phyloP scores from a whole-genome alignment of 2,329 filamentous ascomycete species.

The Fusarium odoratissimum region DNA sequence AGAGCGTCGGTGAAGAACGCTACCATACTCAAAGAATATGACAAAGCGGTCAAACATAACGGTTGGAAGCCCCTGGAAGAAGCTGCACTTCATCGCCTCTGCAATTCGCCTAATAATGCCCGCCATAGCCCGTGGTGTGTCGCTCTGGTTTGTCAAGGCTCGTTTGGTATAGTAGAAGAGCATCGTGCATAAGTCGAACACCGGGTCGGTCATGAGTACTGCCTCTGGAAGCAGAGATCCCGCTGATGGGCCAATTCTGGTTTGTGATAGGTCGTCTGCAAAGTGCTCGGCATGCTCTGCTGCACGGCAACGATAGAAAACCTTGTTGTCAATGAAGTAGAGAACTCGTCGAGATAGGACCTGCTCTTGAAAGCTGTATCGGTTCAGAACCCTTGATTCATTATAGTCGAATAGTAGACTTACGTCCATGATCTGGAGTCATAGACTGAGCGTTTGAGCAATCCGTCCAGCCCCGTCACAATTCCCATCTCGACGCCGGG shows the following conservation, averaged over 20 bases:
- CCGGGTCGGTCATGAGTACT: neutral
- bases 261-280: neutral
- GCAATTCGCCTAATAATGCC: neutral
- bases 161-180: neutral
- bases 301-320: neutral
- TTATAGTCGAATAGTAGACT: rapidly evolving
- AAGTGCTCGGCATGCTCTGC: neutral
- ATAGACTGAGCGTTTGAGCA: neutral
- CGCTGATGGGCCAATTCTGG: too few species aligned
- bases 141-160: neutral
- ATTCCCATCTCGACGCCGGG: neutral
- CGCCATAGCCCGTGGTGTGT: neutral
- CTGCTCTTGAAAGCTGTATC: rapidly evolving
- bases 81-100: rapidly evolving
- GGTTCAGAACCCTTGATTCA: rapidly evolving
- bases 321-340: neutral
- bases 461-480: rapidly evolving
- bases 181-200: rapidly evolving
- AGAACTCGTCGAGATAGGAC: neutral
- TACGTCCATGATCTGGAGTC: rapidly evolving
- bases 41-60: rapidly evolving
- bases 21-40: neutral
- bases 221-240: too few species aligned
- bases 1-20: rapidly evolving
- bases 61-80: rapidly evolving